Evolutionary conservation across 495 filamentous ascomycete species (phyloP), one percentile per base, ranked within the genome.

Genomic region (Xylaria grammica): DNA sequence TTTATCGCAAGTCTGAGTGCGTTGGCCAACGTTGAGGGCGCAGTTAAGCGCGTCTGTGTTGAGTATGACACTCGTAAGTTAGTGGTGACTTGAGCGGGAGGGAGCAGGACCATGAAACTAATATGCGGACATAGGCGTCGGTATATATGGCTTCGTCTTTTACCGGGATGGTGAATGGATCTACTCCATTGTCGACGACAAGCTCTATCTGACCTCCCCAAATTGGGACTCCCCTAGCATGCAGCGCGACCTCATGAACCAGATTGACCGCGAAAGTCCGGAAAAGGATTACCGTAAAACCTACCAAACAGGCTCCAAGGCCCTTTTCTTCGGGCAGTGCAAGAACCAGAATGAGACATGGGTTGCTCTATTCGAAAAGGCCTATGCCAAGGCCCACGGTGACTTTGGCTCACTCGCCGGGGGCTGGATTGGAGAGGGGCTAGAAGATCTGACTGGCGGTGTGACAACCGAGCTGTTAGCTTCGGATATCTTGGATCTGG

Each of bases 141-240:
- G 94, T 19, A 94, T 97, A 15, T 97, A 98, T 72, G 94, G 94
- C 0, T 97, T 98, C 73, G 93, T 97, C 36, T 97, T 98, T 75
- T 89, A 93, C 75, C 82, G 94, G 77, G 94, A 98, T 72, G 93
- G 94, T 40, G 93, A 96, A 74, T 98, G 94, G 94, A 90, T 92
- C 57, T 92, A 93, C 62, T 92, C 90, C 50, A 92, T 98, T 60
- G 87, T 98, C 45, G 94, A 98, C 70, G 84, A 86, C 70, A 85
- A 86, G 73, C 79, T 97, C 11, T 97, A 90, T 72, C 84, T 97
- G 11, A 90, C 87, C 56, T 91, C 91, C 8, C 87, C 91, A 9
- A 90, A 93, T 72, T 96, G 91, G 78, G 91, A 96, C 67, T 81
- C 79, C 9, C 81, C 81, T 1, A 82, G 80, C 62, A 76, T 83